Evolutionary conservation across 768 basidiomycete genomes (phyloP), one percentile per base, ranked within the genome.

Genomic region (Multifurca ochricompacta): DNA sequence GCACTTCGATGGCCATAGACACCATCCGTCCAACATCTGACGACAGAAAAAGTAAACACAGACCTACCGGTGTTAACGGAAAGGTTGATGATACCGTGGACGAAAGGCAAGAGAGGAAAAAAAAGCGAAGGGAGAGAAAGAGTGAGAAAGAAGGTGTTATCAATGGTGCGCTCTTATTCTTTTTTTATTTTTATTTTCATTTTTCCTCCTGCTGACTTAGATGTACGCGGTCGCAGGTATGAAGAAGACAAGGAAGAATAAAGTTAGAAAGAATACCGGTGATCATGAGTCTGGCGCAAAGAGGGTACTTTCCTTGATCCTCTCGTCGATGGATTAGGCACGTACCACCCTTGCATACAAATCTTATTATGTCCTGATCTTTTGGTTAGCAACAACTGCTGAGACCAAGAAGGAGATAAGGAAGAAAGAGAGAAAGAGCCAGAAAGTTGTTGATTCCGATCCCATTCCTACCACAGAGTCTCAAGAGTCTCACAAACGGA

Each of bases 371-470:
- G 18, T 43, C 23, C 30, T 48, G 6, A 56, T 27, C 14, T 21
- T n/a, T 13, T 1, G 3, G 18, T 13, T 41, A 55, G 48, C n/a
- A 31, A 13, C 18, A 35, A 13, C 3, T 25, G 16, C n/a, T 31
- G 48, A 36, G 34, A 51, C n/a, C 25, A 51, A 43, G 41, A 16
- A 36, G 27, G 40, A 36, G 36, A 53, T 48, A 31, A 53, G 44
- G 47, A 27, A 43, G 63, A 66, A 69, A 46, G 55, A 51, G 27
- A 66, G 65, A 53, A 66, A 64, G 53, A 53, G 53, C 25, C 63
- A 57, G 53, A 61, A 44, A 1, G 59, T 8, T 39, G 48, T 16
- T 3, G 50, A 41, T 6, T n/a, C 31, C 0, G 49, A 37, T 27
- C 19, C 9, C 13, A 40, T 14, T 4, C 6, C 8, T 13, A 10